Base-by-base conservation (phyloP, 495 filamentous ascomycete species). In the Neurospora sp. region DNA sequence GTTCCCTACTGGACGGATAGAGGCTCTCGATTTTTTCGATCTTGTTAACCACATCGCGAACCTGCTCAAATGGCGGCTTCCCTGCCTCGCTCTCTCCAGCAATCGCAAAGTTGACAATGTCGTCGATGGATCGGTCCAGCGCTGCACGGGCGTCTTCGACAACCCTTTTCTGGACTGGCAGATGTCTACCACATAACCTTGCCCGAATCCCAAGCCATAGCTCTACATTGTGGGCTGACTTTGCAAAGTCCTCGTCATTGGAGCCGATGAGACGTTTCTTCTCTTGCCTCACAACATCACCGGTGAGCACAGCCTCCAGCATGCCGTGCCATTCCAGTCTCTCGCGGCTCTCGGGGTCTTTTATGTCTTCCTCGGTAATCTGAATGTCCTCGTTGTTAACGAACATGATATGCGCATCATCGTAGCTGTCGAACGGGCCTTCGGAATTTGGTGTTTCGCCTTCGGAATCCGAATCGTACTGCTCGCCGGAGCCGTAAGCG, bases 241-340 rank as follows among this genome's bases (percentile, higher is more conserved):
- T 91, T 44, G 89, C 89, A 70, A 90, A 88, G 70, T 91, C 88
- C 70, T 86, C 84, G 75, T 97, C 96, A 9, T 89, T 86, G 31
- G 92, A 89, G 20, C 94, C 96, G 76, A 95, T 93, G 75, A 99
- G 82, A 40, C 96, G 89, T 78, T 97, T 96, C 84, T 98, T 99
- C 83, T 99, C 96, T 81, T 99, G 96, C 75, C 93, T 92, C 31
- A 99, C 95, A 12, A 99, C 96, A 80, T 99, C 96, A 70, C 96
- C 96, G 42, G 94, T 98, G 75, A 99, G 82, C 4, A 99, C 96
- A 1, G 93, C 94, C 38, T 94, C 93, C 46, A 99, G 84, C 96
- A 99, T 99, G 5, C 93, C 91, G 83, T 99, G 95, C 96, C 96
- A 99, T 82, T 99, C 96, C 38, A 99, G 84, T 44, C 96, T 86